Evolutionary conservation across 1,284 basidiomycete species (phyloP).

Genomic region (Fistulinella cinereoalba): DNA sequence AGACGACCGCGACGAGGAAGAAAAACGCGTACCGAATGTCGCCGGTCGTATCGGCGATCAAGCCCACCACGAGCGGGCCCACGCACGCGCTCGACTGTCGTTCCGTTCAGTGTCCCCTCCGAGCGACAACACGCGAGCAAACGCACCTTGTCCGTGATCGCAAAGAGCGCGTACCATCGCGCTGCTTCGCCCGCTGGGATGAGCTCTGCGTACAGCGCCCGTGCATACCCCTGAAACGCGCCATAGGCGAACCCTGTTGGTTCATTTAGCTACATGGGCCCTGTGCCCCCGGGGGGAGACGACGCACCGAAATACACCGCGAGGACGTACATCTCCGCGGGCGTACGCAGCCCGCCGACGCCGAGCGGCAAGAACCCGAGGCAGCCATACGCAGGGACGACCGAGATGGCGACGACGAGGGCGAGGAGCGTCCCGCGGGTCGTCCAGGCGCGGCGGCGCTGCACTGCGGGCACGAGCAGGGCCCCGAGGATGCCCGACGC

Average conservation of each 20-base stretch:
- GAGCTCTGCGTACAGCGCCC: constrained; percentile 76
- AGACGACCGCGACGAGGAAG: constrained; percentile 80
- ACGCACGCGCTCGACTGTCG: constrained; percentile 79
- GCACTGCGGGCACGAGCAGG: constrained; percentile 63
- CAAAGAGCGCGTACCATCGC: constrained; percentile 79
- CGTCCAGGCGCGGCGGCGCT: constrained; percentile 57
- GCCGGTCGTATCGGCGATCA: constrained; percentile 82
- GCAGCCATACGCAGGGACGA: constrained; percentile 81
- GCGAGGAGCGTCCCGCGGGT: constrained; percentile 67
- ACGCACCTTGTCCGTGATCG: constrained; percentile 80
- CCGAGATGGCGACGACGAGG: constrained; percentile 63
- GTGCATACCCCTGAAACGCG: constrained; percentile 77
- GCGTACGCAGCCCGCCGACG: constrained; percentile 74
- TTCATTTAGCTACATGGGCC: background rate
- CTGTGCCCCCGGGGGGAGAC: background rate
- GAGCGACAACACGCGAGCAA: background rate
- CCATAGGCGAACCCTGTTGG: constrained; percentile 63
- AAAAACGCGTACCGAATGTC: constrained; percentile 89
- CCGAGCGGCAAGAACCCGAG: constrained; percentile 68
- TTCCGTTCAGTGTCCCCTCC: background rate
- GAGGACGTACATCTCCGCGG: constrained; percentile 80
- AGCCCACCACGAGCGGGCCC: constrained; percentile 82
- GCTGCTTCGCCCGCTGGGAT: constrained; percentile 79
- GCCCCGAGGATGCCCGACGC: constrained; percentile 71
- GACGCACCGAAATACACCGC: constrained; percentile 74